These are phyloP conservation scores for Arbutus unedo DNA, from an alignment of 148 eudicot species.

Conservation along the genomic window DNA sequence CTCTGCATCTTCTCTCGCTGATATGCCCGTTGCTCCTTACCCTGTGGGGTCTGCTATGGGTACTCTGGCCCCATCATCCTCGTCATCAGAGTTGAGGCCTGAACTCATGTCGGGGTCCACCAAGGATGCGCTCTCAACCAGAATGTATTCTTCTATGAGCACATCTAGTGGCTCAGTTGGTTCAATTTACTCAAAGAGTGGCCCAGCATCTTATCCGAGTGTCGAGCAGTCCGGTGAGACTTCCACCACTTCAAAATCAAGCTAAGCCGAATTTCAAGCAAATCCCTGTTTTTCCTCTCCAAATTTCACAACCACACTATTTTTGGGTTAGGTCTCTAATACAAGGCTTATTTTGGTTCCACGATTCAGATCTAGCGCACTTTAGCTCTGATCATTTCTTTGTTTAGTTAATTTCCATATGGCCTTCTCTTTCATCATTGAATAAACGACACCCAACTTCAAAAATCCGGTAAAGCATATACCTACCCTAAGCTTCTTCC, in stretches of 20 bases:
- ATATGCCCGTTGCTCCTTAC: slow-evolving; percentile 94
- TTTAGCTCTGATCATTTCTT: slow-evolving; percentile 26
- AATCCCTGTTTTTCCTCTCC: slow-evolving; percentile 23
- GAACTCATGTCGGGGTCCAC: slow-evolving; percentile 42
- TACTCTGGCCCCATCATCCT: slow-evolving; percentile 82
- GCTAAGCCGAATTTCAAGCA: slow-evolving; percentile 27
- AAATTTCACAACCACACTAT: slow-evolving; percentile 25
- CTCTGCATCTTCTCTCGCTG: slow-evolving; percentile 89
- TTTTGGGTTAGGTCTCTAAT: slow-evolving; percentile 24
- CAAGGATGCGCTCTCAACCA: slow-evolving; percentile 44
- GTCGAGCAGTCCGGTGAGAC: slow-evolving; percentile 40
- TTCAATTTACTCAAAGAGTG: slow-evolving; percentile 49
- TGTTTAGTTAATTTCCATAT: slow-evolving; percentile 41
- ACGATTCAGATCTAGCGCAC: slow-evolving; percentile 22
- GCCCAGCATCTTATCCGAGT: slow-evolving; percentile 45
- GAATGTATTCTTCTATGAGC: slow-evolving; percentile 41
- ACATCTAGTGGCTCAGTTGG: slow-evolving; percentile 61
- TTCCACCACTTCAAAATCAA: slow-evolving; percentile 40
- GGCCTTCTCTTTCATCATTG: slow-evolving; percentile 27
- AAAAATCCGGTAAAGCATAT: slow-evolving; percentile 24
- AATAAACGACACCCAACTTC: slow-evolving; percentile 38
- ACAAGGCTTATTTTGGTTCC: slow-evolving; percentile 23
- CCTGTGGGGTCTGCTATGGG: slow-evolving; percentile 73
- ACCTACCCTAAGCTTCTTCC: slow-evolving; percentile 20
- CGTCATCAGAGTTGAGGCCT: slow-evolving; percentile 72